These are phyloP conservation scores for Setaria italica DNA, from an alignment of 202 grass and related monocot genomes.

Conservation along the genomic window DNA sequence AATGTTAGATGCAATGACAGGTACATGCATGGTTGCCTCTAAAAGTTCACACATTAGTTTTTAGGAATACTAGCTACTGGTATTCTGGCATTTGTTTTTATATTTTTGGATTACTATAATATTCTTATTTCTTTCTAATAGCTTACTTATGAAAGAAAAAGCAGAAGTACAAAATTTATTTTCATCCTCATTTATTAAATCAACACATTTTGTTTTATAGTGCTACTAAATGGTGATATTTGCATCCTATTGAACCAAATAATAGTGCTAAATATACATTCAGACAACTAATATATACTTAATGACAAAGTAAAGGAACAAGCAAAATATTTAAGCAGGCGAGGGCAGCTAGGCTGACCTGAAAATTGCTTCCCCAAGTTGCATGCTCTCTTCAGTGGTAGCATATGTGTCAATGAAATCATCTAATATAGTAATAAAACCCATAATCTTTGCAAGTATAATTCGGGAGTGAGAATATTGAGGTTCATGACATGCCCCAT, in stretches of 20 bases:
- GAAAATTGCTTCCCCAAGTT: conserved; percentile 37
- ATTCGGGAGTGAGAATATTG: conserved; percentile 39
- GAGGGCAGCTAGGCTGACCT: conserved; percentile 24
- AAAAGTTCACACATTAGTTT: background rate
- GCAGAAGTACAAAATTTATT: background rate
- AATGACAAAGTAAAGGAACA: background rate
- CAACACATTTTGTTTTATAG: too few species aligned
- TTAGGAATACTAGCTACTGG: background rate
- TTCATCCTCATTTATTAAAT: background rate
- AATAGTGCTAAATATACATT: background rate
- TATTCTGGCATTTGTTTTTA: background rate
- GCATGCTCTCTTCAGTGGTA: conserved; percentile 37
- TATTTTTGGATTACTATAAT: background rate
- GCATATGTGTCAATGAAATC: conserved; percentile 46
- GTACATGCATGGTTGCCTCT: background rate
- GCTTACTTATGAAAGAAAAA: background rate
- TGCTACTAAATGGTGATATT: too few species aligned
- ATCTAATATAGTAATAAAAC: conserved; percentile 41
- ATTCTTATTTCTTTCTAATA: background rate
- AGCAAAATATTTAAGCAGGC: background rate
- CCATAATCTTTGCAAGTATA: conserved; percentile 36
- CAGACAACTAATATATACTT: background rate
- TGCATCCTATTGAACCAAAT: background rate
- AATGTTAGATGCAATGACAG: background rate
- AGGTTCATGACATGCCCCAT: conserved; percentile 42